These are phyloP conservation scores for Dalbergia cultrata DNA, from an alignment of 306 rosid species.

Conservation along the genomic window DNA sequence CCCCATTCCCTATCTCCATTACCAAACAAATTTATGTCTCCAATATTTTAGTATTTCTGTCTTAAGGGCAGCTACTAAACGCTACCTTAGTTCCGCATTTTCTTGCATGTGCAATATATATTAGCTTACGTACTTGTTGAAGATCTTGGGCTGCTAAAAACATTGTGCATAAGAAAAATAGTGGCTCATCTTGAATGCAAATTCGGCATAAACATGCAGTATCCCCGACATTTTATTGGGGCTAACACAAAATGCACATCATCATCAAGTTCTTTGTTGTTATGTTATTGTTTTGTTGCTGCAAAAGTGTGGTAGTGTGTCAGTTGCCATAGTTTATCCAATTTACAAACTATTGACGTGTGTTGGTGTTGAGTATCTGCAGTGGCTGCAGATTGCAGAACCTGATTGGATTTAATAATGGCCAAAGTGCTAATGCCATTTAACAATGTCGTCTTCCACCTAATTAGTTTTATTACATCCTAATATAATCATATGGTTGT, in stretches of 20 bases:
- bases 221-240: slow-evolving; percentile 38
- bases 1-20: too few relatives aligned
- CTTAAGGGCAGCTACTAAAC: too few relatives aligned
- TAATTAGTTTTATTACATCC: not conserved
- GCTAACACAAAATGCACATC: slow-evolving; percentile 28
- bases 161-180: slow-evolving; percentile 59
- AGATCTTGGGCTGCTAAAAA: slow-evolving; percentile 59
- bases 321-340: slow-evolving; percentile 45
- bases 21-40: too few relatives aligned
- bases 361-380: slow-evolving; percentile 19
- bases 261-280: slow-evolving; percentile 40
- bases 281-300: slow-evolving; percentile 10
- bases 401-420: slow-evolving; percentile 36
- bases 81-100: slow-evolving; percentile 33
- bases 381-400: not conserved
- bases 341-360: not conserved
- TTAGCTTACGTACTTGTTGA: slow-evolving; percentile 62
- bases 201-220: slow-evolving; percentile 32
- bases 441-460: slow-evolving; percentile 33
- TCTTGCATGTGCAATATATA: slow-evolving; percentile 45
- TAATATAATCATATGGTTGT: slow-evolving; percentile 2
- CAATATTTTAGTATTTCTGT: too few relatives aligned
- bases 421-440: slow-evolving; percentile 43
- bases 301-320: slow-evolving; percentile 1
- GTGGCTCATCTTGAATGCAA: slow-evolving; percentile 43